phyloP scores from a whole-genome alignment of 108 stramenopile genomes.

The Cyclotella choctawhatcheeana region DNA sequence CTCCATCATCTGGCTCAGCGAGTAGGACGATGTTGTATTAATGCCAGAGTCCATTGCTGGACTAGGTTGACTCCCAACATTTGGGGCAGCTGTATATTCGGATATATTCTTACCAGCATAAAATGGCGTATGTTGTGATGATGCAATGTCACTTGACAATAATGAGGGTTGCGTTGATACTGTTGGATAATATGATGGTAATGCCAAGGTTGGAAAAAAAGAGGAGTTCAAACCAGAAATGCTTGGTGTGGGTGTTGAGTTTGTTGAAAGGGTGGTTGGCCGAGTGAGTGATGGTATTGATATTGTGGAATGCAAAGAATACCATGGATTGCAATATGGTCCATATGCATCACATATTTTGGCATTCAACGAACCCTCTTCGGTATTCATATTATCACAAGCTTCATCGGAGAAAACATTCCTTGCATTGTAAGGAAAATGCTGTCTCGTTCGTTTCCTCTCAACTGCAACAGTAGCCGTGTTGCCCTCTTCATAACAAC shows the following conservation, averaged over 20 bases:
- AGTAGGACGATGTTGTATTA: no score
- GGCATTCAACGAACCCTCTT: slow-evolving; percentile 15
- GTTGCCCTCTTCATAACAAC: slow-evolving; percentile 17
- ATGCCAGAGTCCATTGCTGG: no score
- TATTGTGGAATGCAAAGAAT: slow-evolving; percentile 2
- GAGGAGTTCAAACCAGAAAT: background rate
- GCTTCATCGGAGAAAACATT: background rate
- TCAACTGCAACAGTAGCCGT: background rate
- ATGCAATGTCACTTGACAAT: background rate
- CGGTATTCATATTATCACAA: slow-evolving; percentile 2
- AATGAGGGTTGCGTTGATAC: background rate
- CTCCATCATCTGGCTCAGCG: no score
- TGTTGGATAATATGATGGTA: slow-evolving; percentile 2
- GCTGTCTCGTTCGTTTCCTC: slow-evolving; percentile 25
- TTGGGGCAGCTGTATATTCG: background rate
- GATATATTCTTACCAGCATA: background rate
- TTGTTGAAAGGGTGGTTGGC: no score
- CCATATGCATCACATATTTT: slow-evolving; percentile 32
- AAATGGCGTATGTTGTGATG: background rate
- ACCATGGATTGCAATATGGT: slow-evolving; percentile 19
- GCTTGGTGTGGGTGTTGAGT: background rate
- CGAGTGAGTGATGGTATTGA: background rate
- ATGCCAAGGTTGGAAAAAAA: background rate
- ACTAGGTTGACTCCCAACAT: no score
- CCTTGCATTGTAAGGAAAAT: background rate